Evolutionary conservation across 495 filamentous ascomycete genomes (phyloP).

Genomic region (Glarea lozoyensis): DNA sequence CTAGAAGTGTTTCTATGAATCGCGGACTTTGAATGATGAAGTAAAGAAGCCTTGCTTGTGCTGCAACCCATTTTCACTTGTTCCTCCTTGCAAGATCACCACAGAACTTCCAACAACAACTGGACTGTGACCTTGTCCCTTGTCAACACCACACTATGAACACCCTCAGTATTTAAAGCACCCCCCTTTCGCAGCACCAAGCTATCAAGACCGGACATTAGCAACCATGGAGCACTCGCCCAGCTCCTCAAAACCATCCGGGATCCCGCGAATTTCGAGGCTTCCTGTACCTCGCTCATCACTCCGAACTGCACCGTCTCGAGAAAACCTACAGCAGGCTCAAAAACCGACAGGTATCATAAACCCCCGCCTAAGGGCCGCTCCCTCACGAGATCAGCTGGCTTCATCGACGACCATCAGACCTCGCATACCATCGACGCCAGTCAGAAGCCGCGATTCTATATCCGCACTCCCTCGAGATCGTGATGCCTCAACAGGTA

Average conservation of each 20-base stretch:
- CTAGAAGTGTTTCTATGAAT: too few species aligned
- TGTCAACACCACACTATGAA: background rate
- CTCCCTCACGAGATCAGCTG: conserved; percentile 19
- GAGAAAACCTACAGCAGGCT: conserved; percentile 18
- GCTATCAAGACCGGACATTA: background rate
- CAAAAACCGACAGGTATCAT: conserved; percentile 7
- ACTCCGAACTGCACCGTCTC: conserved; percentile 18
- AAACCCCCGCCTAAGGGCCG: conserved; percentile 17
- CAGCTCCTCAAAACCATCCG: conserved; percentile 10
- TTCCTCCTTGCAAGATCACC: too few species aligned
- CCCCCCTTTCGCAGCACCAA: background rate
- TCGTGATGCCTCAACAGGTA: conserved; percentile 6
- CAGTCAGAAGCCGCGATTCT: conserved; percentile 7
- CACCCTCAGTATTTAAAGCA: background rate
- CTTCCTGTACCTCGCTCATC: conserved; percentile 24
- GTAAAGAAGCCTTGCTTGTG: too few species aligned
- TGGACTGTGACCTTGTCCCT: background rate
- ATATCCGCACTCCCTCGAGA: conserved; percentile 2
- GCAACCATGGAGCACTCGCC: conserved; percentile 17
- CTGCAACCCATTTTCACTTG: too few species aligned
- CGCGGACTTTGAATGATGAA: too few species aligned
- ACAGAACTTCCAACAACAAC: too few species aligned
- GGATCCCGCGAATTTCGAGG: conserved; percentile 29
- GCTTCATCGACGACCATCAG: conserved; percentile 7
- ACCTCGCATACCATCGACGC: conserved; percentile 8